A percentile compares a stretch with the other conserved stretches of the same genome.
phyloP scores from a whole-genome alignment of 225 moss, liverwort and hornwort species.

The Climacium dendroides region DNA sequence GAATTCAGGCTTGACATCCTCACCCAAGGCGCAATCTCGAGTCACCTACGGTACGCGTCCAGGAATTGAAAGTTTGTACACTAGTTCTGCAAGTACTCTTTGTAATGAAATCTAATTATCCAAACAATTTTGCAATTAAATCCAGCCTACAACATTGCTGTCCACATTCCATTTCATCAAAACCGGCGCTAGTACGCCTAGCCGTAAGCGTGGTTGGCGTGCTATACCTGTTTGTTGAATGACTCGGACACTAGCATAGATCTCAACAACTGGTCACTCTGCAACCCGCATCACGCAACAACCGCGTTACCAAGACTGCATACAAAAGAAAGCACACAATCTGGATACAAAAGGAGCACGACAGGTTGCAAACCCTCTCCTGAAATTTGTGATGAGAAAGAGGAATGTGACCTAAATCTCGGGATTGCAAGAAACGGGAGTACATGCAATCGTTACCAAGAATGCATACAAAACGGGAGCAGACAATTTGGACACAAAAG shows the following conservation, averaged over 20 bases:
- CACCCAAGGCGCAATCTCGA: constrained; percentile 38
- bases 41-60: constrained; percentile 20
- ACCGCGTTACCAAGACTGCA: not conserved
- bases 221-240: constrained; percentile 59
- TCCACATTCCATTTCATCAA: not conserved
- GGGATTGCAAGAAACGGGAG: not conserved
- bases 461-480: not conserved
- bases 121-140: not conserved
- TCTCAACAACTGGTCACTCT: constrained; percentile 61
- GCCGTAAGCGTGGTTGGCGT: not conserved
- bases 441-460: not conserved
- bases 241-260: constrained; percentile 50
- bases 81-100: not conserved
- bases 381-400: not conserved
- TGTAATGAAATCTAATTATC: not conserved
- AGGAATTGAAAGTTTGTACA: not conserved
- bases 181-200: not conserved
- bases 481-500: not conserved
- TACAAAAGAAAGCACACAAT: not conserved
- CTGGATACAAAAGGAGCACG: not conserved
- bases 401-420: not conserved
- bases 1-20: constrained; percentile 45
- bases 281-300: constrained; percentile 2
- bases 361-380: not conserved
- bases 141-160: not conserved